phyloP scores from a whole-genome alignment of 805 yeast species.

The Candida insectorum region DNA sequence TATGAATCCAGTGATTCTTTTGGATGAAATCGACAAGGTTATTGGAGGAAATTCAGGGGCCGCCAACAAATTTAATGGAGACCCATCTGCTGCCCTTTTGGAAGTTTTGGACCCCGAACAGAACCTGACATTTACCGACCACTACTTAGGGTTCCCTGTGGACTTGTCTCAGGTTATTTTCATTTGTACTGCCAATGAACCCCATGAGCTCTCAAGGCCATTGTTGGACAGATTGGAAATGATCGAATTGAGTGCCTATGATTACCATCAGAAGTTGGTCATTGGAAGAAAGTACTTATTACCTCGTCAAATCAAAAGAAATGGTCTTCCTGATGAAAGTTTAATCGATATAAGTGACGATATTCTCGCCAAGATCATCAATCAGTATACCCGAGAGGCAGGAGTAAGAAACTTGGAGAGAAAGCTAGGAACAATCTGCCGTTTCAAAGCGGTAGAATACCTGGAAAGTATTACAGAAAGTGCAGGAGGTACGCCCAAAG shows the following conservation, averaged over 20 bases:
- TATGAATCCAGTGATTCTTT: conserved; percentile 77
- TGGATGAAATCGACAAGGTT: conserved; percentile 85
- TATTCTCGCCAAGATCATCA: conserved; percentile 59
- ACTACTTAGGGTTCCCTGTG: conserved; percentile 80
- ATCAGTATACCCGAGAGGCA: conserved; percentile 75
- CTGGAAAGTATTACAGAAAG: conserved; percentile 26
- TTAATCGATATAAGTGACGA: conserved; percentile 47
- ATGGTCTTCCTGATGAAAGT: conserved; percentile 51
- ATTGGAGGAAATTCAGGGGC: conserved; percentile 47
- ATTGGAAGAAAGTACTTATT: conserved; percentile 67
- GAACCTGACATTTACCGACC: conserved; percentile 72
- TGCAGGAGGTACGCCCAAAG: no score
- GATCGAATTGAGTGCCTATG: conserved; percentile 75
- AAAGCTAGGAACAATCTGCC: conserved; percentile 68
- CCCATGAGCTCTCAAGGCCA: conserved; percentile 69
- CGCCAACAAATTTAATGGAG: conserved; percentile 59
- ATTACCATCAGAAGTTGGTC: conserved; percentile 68
- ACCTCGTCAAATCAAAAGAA: conserved; percentile 70
- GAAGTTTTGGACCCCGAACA: conserved; percentile 93
- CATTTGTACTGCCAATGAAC: conserved; percentile 82
- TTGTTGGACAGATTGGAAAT: conserved; percentile 81
- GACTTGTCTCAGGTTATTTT: conserved; percentile 79
- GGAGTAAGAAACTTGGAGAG: conserved; percentile 84
- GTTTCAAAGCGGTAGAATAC: conserved; percentile 77
- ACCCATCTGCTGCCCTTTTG: conserved; percentile 84